phyloP scores from a whole-genome alignment of 306 rosid species.

The Urtica urens region DNA sequence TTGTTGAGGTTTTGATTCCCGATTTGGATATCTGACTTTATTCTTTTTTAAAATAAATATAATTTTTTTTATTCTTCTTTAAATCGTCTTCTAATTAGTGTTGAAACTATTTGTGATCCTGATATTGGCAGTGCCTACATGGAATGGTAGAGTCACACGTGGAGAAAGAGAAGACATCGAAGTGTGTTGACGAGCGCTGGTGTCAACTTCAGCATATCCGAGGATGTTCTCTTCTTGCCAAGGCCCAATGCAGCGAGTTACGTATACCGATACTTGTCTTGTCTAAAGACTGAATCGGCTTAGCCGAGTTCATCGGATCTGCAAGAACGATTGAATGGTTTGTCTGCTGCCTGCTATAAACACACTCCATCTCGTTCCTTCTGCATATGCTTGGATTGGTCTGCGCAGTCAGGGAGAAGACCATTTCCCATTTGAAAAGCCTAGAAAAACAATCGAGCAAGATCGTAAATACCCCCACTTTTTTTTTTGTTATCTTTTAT shows the following conservation, averaged over 20 bases:
- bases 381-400: constrained; percentile 81
- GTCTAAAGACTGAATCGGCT: constrained; percentile 57
- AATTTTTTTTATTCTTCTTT: too few relatives aligned
- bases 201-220: constrained; percentile 80
- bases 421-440: constrained; percentile 69
- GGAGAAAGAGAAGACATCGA: constrained; percentile 72
- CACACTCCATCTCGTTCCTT: constrained; percentile 81
- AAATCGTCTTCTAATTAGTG: not conserved
- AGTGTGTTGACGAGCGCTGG: constrained; percentile 84
- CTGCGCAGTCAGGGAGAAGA: constrained; percentile 27
- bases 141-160: constrained; percentile 56
- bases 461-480: constrained; percentile 40
- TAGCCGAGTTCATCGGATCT: constrained; percentile 39
- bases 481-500: constrained; percentile 9
- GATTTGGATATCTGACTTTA: not conserved
- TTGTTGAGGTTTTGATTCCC: constrained; percentile 55
- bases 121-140: constrained; percentile 55
- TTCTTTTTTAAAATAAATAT: not conserved
- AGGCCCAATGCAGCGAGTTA: constrained; percentile 80
- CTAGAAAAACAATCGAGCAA: constrained; percentile 42
- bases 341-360: constrained; percentile 81
- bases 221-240: constrained; percentile 85
- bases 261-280: constrained; percentile 65
- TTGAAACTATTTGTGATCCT: constrained; percentile 7
- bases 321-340: constrained; percentile 73